Base-by-base conservation (phyloP, 1,284 basidiomycete species). In the Coniophora puteana region DNA sequence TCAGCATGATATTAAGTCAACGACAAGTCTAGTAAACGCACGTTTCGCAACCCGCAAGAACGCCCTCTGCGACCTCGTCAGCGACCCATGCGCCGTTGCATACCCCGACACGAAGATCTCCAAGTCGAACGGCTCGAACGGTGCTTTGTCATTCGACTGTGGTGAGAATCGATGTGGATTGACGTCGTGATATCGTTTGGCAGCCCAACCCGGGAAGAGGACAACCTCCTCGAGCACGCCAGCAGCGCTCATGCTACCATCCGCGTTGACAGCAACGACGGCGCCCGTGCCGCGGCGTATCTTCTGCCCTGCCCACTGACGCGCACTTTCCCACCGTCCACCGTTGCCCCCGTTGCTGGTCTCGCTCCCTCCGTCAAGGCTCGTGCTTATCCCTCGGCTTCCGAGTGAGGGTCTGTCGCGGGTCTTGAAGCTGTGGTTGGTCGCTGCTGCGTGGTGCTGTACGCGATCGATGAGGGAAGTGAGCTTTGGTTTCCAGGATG, bases 1-100 rank as follows among this genome's bases (percentile, higher is more conserved):
- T 8, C 18, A 11, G 14, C 39, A 29, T 7, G 29, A n/a, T 27
- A 38, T 44, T 41, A 41, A 30, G 23, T 16, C 13, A 14, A 24
- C 11, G 13, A 26, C 29, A 27, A 32, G 12, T 23, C 16, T 21
- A 28, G 11, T 39, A 11, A 23, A 22, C 68, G 28, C 53, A 89
- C 90, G 72, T 71, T 81, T 86, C 7, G 89, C 90, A 29, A 93
- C 62, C 16, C 74, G 72, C 43, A 92, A 70, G 51, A 93, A 87
- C 0, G 86, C 79, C 11, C 75, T 72, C 46, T 92, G 89, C 1
- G 86, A 80, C 5, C 87, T 77, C 35, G 80, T 83, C 1, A 79
- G 74, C 3, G 76, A 69, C 26, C 79, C 74, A 33, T 80, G 69
- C 38, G 72, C 78, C 13, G 79, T 72, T 1, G 83, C 86, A 52